Evolutionary conservation across 192 early-diverging fungal species (phyloP), one percentile per base, ranked within the genome.

Genomic region (Linnemannia exigua): DNA sequence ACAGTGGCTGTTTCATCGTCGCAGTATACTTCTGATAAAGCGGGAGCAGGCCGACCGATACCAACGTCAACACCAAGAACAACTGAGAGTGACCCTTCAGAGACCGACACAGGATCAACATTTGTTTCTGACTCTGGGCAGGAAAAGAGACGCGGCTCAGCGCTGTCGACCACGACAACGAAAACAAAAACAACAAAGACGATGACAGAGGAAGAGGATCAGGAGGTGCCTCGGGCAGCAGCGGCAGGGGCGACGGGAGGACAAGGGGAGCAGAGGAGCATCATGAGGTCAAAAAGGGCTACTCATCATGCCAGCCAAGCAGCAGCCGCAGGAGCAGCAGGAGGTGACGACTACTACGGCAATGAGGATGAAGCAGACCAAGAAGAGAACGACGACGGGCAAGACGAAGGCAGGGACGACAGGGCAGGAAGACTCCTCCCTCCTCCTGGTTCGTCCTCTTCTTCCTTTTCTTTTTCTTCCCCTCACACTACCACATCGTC

Each of bases 21-120:
- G 11, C 58, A 63, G 28, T 31, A 31, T 63, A n/a, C 58, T 63
- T 31, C 28, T 28, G 58, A 25, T 12, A 63, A 63, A 31, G 28
- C 12, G 58, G 28, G 58, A 31, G 28, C 31, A 12, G 58, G 28
- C 14, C 58, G 58, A 63, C 22, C 41, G 15, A 22, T 7, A n/a
- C 22, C 25, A 71, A 46, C 38, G 47, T 5, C 8, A 31, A 44
- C 7, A 37, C 3, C 28, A 22, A 16, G 11, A 38, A 19, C 38
- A 48, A 38, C 9, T n/a, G 47, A 41, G 52, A 35, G 38, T 76
- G 69, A 72, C 63, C 70, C 61, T n/a, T 33, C 35, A 72, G 68
- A 33, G 20, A 54, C 80, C 71, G 80, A 82, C 51, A 82, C 74
- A n/a, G 69, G 80, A 82, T 82, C 80, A 82, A 76, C 79, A 71